Conservation (phyloP, 1,139 yeast species). For the Kazachstania sp. region DNA sequence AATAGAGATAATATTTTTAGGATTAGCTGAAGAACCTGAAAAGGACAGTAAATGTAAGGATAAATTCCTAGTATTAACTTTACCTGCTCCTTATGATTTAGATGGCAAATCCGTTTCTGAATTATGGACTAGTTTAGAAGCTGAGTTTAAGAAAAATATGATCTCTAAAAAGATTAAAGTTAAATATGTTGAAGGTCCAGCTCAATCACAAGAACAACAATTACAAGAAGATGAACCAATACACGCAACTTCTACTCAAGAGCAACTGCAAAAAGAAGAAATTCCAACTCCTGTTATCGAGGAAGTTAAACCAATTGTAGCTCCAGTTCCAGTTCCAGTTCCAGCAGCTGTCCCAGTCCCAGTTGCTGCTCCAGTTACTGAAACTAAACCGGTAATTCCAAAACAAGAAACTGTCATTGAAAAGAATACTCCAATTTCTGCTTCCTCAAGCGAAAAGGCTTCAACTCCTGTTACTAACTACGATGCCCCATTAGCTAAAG, state of each 20-base stretch:
- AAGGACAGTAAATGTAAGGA: slow-evolving; percentile 72
- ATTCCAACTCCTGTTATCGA: neutral
- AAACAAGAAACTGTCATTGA: neutral
- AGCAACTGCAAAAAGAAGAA: neutral
- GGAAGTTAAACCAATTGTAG: neutral
- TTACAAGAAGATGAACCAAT: neutral
- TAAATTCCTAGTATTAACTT: slow-evolving; percentile 78
- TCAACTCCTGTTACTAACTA: slow-evolving; percentile 1
- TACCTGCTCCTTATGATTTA: slow-evolving; percentile 56
- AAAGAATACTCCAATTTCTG: neutral
- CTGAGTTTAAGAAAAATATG: slow-evolving; percentile 47
- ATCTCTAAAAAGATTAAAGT: slow-evolving; percentile 73
- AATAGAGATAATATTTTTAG: slow-evolving; percentile 77
- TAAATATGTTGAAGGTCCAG: slow-evolving; percentile 21
- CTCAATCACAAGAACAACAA: neutral
- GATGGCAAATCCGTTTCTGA: slow-evolving; percentile 46
- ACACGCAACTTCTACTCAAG: neutral
- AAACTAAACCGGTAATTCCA: neutral
- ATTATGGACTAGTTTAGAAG: slow-evolving; percentile 62
- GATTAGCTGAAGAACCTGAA: slow-evolving; percentile 64
- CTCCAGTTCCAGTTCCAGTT: neutral
- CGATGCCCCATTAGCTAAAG: slow-evolving; percentile 6
- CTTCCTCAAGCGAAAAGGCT: neutral
- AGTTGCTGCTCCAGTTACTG: neutral
- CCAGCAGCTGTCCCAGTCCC: neutral